phyloP scores from a whole-genome alignment of 192 early-diverging fungal genomes.

The Backusella australiensis region DNA sequence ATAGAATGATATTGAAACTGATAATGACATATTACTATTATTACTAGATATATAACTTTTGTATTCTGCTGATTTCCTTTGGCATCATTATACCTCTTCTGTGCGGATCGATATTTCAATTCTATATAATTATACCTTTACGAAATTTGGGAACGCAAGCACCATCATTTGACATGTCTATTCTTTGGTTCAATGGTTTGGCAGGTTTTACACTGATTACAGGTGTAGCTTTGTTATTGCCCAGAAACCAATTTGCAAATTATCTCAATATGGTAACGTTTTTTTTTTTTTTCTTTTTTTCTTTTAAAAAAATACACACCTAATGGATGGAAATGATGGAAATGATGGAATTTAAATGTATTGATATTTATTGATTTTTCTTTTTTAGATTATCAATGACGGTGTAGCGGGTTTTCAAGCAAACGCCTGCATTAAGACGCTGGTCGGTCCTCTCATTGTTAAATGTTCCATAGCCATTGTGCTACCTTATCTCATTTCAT shows the following conservation, averaged over 20 bases:
- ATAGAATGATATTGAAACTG: background rate
- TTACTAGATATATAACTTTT: background rate
- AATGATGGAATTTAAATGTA: background rate
- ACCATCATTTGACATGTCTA: background rate
- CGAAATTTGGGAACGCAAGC: background rate
- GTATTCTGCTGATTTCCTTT: background rate
- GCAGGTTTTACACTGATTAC: background rate
- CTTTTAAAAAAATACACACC: no score
- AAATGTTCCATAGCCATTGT: background rate
- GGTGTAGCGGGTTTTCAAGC: background rate
- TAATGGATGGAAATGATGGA: background rate
- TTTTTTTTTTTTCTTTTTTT: background rate
- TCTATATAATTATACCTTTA: constrained; percentile 4
- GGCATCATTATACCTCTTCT: background rate
- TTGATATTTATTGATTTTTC: background rate
- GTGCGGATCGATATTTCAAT: background rate
- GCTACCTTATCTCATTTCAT: background rate
- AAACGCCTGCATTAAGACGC: background rate
- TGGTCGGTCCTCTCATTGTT: background rate
- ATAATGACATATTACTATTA: background rate
- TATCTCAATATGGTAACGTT: background rate
- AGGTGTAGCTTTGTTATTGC: background rate
- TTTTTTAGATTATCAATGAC: background rate
- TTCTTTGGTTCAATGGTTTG: background rate
- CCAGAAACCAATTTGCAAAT: background rate